phyloP scores from a whole-genome alignment of 441 rosid species.

The Erodium moschatum region DNA sequence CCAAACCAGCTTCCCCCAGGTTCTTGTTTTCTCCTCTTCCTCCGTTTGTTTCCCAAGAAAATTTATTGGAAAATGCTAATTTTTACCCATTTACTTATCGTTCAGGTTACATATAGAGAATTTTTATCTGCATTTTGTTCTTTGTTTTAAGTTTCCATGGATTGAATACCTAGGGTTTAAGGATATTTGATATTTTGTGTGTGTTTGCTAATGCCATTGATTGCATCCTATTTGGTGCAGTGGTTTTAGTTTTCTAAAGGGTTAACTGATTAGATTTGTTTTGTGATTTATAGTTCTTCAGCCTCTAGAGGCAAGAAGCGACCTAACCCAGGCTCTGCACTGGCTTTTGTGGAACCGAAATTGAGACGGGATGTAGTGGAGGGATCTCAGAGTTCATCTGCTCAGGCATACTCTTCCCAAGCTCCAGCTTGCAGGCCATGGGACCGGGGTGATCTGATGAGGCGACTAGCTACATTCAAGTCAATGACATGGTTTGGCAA shows the following conservation, averaged over 20 bases:
- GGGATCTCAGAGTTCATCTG: constrained; percentile 25
- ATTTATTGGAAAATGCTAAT: background rate
- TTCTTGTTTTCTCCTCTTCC: constrained; percentile 15
- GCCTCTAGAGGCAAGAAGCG: constrained; percentile 49
- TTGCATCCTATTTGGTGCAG: background rate
- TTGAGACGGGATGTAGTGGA: constrained; percentile 21
- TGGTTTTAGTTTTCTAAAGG: background rate
- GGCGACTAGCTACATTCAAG: constrained; percentile 74
- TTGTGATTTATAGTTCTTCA: constrained; percentile 15
- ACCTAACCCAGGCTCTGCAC: constrained; percentile 38
- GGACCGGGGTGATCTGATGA: constrained; percentile 85
- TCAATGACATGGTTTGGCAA: constrained; percentile 97
- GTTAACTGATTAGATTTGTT: background rate
- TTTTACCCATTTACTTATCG: too few species aligned
- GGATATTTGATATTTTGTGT: background rate
- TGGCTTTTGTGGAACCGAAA: constrained; percentile 45
- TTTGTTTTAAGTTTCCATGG: background rate
- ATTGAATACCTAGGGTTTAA: background rate
- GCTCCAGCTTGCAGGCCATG: constrained; percentile 75
- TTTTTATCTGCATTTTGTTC: background rate
- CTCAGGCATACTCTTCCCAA: constrained; percentile 22
- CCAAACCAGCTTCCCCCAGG: constrained; percentile 43
- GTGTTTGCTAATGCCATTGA: background rate
- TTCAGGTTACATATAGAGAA: too few species aligned
- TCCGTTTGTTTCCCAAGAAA: background rate